A percentile compares a stretch with the other conserved stretches of the same genome.
Evolutionary conservation across 2,329 filamentous ascomycete genomes (phyloP).

Genomic region (Fusarium phyllophilum): DNA sequence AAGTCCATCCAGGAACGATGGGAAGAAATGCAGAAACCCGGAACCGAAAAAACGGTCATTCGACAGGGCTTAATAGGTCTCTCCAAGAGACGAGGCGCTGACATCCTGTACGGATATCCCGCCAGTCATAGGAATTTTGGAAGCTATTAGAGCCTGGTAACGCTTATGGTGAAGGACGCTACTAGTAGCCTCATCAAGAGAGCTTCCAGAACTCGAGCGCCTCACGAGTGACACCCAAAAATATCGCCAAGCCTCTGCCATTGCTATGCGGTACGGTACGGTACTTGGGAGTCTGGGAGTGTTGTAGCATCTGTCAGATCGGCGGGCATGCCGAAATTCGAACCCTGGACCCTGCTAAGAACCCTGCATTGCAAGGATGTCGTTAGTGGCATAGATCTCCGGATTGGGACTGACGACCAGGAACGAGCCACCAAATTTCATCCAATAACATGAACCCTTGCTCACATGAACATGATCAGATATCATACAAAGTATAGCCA

Average conservation of each 20-base stretch:
- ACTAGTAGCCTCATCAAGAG: neutral
- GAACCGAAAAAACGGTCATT: neutral
- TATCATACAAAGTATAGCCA: neutral
- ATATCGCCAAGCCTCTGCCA: conserved; percentile 20
- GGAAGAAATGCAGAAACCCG: neutral
- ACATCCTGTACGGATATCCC: conserved; percentile 9
- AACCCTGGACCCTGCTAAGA: conserved; percentile 42
- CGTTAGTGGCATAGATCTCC: conserved; percentile 26
- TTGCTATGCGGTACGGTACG: neutral
- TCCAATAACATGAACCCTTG: conserved; percentile 8
- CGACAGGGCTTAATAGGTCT: conserved; percentile 15
- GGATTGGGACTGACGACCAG: conserved; percentile 31
- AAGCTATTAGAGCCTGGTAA: neutral
- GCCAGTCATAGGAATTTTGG: conserved; percentile 3
- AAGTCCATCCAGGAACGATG: neutral
- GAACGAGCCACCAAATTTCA: conserved; percentile 27
- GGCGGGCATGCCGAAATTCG: conserved; percentile 27
- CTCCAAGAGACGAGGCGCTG: conserved; percentile 3
- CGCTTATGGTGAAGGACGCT: neutral
- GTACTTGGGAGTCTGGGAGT: neutral
- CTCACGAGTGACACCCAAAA: conserved; percentile 14
- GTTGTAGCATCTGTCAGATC: conserved; percentile 24
- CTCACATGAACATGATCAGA: neutral
- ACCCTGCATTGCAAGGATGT: conserved; percentile 26
- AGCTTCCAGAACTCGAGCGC: conserved; percentile 5